Evolutionary conservation across 2,329 filamentous ascomycete species (phyloP).

Genomic region (Sordariomycetes sp.): DNA sequence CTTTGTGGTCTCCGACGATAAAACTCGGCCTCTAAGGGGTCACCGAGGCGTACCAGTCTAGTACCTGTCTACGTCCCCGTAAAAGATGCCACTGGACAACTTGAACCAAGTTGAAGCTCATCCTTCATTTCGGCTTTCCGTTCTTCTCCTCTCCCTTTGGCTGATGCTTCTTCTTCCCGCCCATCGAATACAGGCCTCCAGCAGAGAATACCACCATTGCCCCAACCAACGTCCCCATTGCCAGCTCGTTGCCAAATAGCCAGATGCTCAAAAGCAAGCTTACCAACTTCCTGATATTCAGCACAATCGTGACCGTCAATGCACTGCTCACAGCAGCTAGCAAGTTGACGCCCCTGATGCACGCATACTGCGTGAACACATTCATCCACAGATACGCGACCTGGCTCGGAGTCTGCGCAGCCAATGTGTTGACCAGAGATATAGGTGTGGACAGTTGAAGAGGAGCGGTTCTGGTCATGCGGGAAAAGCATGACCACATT

Average conservation of each 20-base stretch:
- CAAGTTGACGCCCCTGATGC: conserved; percentile 94
- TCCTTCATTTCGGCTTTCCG: no score
- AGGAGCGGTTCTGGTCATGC: conserved; percentile 54
- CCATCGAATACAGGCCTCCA: conserved; percentile 78
- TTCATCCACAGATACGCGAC: conserved; percentile 65
- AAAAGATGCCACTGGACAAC: no score
- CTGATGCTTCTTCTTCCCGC: no score
- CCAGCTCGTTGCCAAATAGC: conserved; percentile 81
- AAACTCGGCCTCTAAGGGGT: no score
- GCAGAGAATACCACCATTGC: conserved; percentile 82
- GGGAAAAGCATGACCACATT: conserved; percentile 53
- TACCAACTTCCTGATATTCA: conserved; percentile 91
- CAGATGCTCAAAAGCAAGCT: conserved; percentile 88
- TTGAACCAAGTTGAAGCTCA: no score
- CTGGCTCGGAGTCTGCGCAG: conserved; percentile 49
- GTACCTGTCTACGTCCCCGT: no score
- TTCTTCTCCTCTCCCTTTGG: conserved; percentile 1
- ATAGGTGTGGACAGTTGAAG: conserved; percentile 2
- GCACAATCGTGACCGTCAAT: conserved; percentile 88
- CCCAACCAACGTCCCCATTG: conserved; percentile 67
- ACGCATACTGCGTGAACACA: conserved; percentile 85
- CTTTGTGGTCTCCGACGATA: no score
- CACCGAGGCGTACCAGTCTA: no score
- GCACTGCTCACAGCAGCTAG: conserved; percentile 82
- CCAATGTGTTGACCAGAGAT: neutral